Percentiles rank a stretch among this genome's conserved stretches.
phyloP scores from a whole-genome alignment of 768 basidiomycete species.

The Naematelia encephala region DNA sequence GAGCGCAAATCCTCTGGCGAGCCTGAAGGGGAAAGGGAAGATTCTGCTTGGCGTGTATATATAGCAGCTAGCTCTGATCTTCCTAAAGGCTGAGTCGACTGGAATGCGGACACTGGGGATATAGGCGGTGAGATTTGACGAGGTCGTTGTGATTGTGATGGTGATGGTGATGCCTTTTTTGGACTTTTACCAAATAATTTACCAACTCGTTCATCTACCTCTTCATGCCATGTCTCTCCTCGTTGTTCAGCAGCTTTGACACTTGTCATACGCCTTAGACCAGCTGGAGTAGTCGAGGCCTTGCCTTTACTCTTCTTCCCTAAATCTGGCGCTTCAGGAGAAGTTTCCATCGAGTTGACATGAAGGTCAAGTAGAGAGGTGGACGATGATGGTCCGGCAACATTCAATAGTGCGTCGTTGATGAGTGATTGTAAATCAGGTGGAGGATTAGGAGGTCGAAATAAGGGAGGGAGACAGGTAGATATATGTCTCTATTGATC shows the following conservation, averaged over 20 bases:
- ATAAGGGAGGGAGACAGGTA: constrained; percentile 35
- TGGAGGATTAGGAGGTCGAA: constrained; percentile 33
- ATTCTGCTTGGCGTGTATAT: constrained; percentile 13
- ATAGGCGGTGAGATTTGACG: too few species aligned
- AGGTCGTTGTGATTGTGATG: too few species aligned
- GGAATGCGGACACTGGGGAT: constrained; percentile 7
- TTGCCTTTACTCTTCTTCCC: background rate
- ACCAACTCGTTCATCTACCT: constrained; percentile 22
- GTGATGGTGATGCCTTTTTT: too few species aligned
- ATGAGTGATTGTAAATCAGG: constrained; percentile 34
- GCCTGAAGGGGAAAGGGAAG: background rate
- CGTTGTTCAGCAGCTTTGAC: constrained; percentile 27
- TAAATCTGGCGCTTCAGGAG: background rate
- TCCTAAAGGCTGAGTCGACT: constrained; percentile 35
- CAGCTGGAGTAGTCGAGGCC: background rate
- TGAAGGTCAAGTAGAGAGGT: constrained; percentile 34
- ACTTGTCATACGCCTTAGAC: constrained; percentile 14
- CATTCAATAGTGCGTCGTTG: constrained; percentile 18
- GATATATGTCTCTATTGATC: constrained; percentile 36
- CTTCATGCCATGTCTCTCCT: constrained; percentile 29
- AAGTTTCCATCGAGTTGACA: constrained; percentile 7
- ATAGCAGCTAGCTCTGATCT: constrained; percentile 24
- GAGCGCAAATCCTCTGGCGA: constrained; percentile 6
- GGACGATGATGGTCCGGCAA: constrained; percentile 10
- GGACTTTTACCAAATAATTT: constrained; percentile 14